phyloP scores from a whole-genome alignment of 2,329 filamentous ascomycete genomes.

The Botrytis sinoallii region DNA sequence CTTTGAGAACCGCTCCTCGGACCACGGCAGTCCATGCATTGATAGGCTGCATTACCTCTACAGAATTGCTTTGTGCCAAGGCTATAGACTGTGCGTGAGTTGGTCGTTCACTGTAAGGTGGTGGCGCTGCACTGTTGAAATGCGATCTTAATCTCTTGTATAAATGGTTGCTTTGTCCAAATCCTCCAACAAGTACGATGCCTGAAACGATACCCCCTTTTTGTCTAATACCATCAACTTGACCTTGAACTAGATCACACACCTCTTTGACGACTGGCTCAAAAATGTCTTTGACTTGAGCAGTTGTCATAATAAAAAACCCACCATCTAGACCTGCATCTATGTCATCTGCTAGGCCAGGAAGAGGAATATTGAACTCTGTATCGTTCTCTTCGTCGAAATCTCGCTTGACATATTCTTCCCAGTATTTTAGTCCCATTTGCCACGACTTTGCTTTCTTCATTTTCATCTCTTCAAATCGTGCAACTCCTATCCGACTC shows the following conservation, averaged over 20 bases:
- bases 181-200: slow-evolving; percentile 80
- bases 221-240: slow-evolving; percentile 60
- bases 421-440: slow-evolving; percentile 75
- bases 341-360: slow-evolving; percentile 72
- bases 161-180: slow-evolving; percentile 75
- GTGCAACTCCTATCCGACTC: slow-evolving; percentile 60
- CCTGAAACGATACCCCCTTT: slow-evolving; percentile 64
- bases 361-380: slow-evolving; percentile 77
- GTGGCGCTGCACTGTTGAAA: slow-evolving; percentile 54
- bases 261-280: slow-evolving; percentile 72
- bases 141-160: slow-evolving; percentile 68
- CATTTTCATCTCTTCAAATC: slow-evolving; percentile 71
- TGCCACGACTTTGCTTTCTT: slow-evolving; percentile 80
- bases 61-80: slow-evolving; percentile 51
- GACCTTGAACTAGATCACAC: slow-evolving; percentile 64
- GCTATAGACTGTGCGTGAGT: slow-evolving; percentile 57
- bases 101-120: slow-evolving; percentile 64
- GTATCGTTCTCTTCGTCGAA: slow-evolving; percentile 76
- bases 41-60: slow-evolving; percentile 78
- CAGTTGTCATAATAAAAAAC: slow-evolving; percentile 69
- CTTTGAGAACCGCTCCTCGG: slow-evolving; percentile 70
- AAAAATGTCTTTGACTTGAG: slow-evolving; percentile 70
- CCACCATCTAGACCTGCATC: slow-evolving; percentile 71
- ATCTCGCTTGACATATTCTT: slow-evolving; percentile 81
- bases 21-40: slow-evolving; percentile 82